Evolutionary conservation across 306 rosid species (phyloP).

Genomic region (Sicyos edulis): DNA sequence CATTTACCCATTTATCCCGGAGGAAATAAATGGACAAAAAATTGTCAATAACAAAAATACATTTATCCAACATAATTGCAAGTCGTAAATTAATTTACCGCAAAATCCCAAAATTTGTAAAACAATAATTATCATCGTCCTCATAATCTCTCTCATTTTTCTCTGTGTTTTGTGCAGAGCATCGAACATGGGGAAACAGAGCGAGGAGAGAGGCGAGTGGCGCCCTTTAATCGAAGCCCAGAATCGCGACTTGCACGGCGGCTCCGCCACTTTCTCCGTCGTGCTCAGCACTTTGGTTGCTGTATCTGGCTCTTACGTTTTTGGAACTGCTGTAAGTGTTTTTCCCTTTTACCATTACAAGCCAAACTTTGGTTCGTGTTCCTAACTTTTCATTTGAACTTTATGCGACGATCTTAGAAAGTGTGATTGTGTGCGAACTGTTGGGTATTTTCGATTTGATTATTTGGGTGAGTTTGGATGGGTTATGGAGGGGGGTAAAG

Average conservation of each 20-base stretch:
- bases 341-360: no score
- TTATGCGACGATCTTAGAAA: background rate
- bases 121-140: background rate
- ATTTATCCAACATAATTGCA: no score
- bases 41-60: no score
- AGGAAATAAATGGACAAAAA: no score
- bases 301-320: conserved; percentile 71
- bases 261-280: conserved; percentile 18
- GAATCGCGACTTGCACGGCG: background rate
- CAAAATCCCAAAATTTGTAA: no score
- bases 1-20: no score
- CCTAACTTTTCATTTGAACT: background rate
- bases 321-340: conserved; percentile 63
- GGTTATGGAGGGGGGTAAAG: background rate
- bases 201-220: background rate
- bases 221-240: background rate
- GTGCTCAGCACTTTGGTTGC: conserved; percentile 54
- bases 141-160: background rate
- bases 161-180: background rate
- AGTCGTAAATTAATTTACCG: no score
- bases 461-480: background rate
- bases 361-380: background rate
- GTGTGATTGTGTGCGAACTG: background rate
- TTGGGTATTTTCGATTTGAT: background rate
- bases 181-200: background rate